These are phyloP conservation scores for Syncephalastrum sp. DNA, from an alignment of 371 early-diverging fungal genomes.

Conservation along the genomic window DNA sequence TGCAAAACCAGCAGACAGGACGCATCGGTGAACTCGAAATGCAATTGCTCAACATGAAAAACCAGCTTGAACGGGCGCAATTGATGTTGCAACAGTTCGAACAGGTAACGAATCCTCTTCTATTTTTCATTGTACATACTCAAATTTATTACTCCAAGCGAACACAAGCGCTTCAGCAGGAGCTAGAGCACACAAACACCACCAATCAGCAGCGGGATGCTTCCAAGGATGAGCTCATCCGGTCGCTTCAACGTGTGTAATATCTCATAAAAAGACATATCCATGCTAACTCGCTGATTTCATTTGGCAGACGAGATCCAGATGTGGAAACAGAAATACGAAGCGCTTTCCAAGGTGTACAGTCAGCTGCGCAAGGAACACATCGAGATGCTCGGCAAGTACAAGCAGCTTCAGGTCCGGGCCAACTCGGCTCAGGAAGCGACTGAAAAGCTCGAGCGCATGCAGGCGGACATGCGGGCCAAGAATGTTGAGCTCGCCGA, in stretches of 20 bases:
- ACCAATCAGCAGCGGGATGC: conserved; percentile 67
- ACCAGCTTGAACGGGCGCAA: conserved; percentile 81
- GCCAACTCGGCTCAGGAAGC: conserved; percentile 79
- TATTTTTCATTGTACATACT: no score
- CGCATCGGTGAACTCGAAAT: conserved; percentile 73
- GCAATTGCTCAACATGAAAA: conserved; percentile 71
- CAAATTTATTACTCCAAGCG: conserved; percentile 25
- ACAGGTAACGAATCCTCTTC: conserved; percentile 34
- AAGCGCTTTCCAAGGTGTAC: conserved; percentile 91
- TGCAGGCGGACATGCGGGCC: conserved; percentile 74
- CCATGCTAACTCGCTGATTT: no score
- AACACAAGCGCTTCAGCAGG: conserved; percentile 75
- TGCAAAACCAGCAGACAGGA: conserved; percentile 73
- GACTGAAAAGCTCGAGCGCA: conserved; percentile 67
- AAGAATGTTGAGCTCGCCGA: conserved; percentile 82
- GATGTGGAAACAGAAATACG: conserved; percentile 89
- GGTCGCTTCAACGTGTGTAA: conserved; percentile 68
- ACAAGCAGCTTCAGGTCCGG: conserved; percentile 76
- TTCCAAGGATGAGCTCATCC: conserved; percentile 72
- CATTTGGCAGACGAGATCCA: conserved; percentile 58
- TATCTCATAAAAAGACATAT: no score
- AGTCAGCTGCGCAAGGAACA: conserved; percentile 95
- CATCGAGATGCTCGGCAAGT: conserved; percentile 86
- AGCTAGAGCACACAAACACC: conserved; percentile 69
- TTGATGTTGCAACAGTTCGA: conserved; percentile 83